These are phyloP conservation scores for Cryphonectria nitschkei DNA, from an alignment of 2,329 filamentous ascomycete genomes.

Conservation along the genomic window DNA sequence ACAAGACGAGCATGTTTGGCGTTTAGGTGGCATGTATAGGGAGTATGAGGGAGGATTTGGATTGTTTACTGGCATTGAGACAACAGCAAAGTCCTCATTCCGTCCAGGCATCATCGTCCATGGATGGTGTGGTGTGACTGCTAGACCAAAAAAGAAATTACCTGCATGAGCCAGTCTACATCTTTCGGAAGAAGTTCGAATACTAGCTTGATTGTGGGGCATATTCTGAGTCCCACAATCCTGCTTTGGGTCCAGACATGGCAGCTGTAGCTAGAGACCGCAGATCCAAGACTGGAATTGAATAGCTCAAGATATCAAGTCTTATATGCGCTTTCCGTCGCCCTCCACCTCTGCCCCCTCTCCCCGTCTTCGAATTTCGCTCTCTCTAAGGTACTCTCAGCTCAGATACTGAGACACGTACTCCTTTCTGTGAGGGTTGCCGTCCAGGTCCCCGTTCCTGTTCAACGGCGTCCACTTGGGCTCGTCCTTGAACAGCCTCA, in stretches of 20 bases:
- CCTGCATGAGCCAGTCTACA: slow-evolving; percentile 10
- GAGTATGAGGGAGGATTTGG: background rate
- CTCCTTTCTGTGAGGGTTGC: slow-evolving; percentile 75
- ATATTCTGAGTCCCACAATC: background rate
- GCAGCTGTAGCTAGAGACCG: background rate
- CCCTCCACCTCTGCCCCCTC: background rate
- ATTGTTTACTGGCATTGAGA: background rate
- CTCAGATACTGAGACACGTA: slow-evolving; percentile 64
- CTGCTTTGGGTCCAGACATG: background rate
- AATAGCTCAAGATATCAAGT: background rate
- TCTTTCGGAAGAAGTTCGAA: background rate
- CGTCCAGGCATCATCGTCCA: background rate
- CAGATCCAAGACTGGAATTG: background rate
- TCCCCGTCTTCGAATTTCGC: too few species aligned
- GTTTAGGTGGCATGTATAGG: slow-evolving; percentile 7
- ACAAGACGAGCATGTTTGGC: slow-evolving; percentile 15
- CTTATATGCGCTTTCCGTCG: background rate
- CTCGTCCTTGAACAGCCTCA: slow-evolving; percentile 97
- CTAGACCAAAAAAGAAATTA: slow-evolving; percentile 11
- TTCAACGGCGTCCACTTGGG: slow-evolving; percentile 98
- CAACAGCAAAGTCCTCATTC: background rate
- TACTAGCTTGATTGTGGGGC: background rate
- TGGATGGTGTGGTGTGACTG: too few species aligned
- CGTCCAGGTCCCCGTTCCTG: slow-evolving; percentile 74
- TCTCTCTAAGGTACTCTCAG: slow-evolving; percentile 15